A percentile compares a stretch with the other conserved stretches of the same genome.
phyloP scores from a whole-genome alignment of 73 alveolate species.

The Tetrahymena malaccensis region DNA sequence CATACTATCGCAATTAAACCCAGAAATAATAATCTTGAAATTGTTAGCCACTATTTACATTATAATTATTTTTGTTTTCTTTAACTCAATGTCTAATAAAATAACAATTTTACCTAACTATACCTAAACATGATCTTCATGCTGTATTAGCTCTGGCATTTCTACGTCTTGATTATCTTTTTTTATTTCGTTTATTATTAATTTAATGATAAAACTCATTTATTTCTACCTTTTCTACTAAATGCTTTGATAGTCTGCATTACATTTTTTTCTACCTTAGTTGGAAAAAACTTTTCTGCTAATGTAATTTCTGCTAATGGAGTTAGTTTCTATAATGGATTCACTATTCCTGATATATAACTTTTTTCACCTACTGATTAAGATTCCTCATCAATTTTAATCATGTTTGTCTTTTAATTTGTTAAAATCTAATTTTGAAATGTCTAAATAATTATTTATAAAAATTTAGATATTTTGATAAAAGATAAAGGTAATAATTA shows the following conservation, averaged over 20 bases:
- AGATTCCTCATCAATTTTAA: background rate
- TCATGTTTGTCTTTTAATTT: background rate
- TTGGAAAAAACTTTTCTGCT: background rate
- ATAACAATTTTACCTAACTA: background rate
- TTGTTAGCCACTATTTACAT: background rate
- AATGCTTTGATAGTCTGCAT: background rate
- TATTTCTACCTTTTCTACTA: background rate
- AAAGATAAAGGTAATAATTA: background rate
- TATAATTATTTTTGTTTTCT: background rate
- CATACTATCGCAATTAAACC: background rate
- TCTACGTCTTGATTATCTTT: background rate
- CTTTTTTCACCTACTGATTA: background rate
- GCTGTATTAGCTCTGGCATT: background rate
- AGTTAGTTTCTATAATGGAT: background rate
- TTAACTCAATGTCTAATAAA: background rate
- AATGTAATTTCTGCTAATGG: background rate
- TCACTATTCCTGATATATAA: background rate
- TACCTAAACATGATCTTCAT: background rate
- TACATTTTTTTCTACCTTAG: background rate
- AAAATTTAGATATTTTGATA: background rate
- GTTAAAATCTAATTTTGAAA: background rate
- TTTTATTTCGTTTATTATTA: background rate
- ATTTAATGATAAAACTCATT: background rate
- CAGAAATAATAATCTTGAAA: background rate
- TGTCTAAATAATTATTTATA: too few species aligned